Percentiles rank a stretch among this genome's conserved stretches.
Conservation (phyloP, 2,329 filamentous ascomycete genomes). For the Elsinoe necatrix region DNA sequence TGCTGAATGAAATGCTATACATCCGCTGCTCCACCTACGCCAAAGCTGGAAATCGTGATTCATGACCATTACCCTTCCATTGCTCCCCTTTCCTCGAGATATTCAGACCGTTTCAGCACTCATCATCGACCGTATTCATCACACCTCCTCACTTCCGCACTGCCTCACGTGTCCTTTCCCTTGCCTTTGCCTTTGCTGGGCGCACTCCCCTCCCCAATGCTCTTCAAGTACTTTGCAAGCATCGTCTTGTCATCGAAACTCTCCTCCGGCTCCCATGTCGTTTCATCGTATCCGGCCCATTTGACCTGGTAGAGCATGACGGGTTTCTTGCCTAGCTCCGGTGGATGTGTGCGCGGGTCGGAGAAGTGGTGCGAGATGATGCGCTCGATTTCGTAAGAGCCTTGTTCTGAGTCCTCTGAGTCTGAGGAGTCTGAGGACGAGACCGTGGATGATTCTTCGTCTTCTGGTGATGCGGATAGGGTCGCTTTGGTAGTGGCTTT, state of each 20-base stretch:
- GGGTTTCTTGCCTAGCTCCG: constrained; percentile 21
- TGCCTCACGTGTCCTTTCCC: too few species aligned
- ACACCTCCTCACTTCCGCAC: too few species aligned
- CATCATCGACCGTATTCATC: too few species aligned
- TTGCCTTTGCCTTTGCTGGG: neutral
- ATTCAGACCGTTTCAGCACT: too few species aligned
- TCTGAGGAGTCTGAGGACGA: neutral
- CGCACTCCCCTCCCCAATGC: neutral
- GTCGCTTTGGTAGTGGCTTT: neutral
- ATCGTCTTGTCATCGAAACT: constrained; percentile 26
- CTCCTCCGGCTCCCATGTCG: constrained; percentile 28
- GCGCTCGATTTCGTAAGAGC: constrained; percentile 23
- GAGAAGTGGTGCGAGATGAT: constrained; percentile 26
- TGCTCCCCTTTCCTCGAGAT: too few species aligned
- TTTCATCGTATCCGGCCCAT: constrained; percentile 27
- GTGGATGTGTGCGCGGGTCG: constrained; percentile 25
- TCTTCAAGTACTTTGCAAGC: constrained; percentile 23
- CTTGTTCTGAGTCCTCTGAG: constrained; percentile 13
- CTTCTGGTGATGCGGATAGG: neutral
- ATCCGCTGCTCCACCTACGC: too few species aligned
- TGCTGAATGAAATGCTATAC: too few species aligned
- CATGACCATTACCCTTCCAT: too few species aligned
- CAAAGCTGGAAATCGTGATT: too few species aligned
- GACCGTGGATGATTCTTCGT: constrained; percentile 1
- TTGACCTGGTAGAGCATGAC: constrained; percentile 29